phyloP scores from a whole-genome alignment of 208 protist species.

The Wallacemonas sp. region DNA sequence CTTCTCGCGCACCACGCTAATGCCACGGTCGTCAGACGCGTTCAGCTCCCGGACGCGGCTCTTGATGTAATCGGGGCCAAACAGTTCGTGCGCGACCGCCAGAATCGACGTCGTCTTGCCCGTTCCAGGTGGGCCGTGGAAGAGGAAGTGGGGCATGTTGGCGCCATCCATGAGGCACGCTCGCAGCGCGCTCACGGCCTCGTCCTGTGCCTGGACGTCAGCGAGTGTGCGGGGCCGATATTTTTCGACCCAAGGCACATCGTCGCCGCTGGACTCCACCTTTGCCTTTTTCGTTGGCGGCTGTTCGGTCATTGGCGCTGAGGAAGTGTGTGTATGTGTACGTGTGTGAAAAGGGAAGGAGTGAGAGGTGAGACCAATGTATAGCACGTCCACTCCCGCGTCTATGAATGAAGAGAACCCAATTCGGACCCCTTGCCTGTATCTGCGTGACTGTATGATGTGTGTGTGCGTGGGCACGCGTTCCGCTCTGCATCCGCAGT shows the following conservation, averaged over 20 bases:
- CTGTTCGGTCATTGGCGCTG: constrained; percentile 19
- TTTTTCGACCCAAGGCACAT: constrained; percentile 90
- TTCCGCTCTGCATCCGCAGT: no score
- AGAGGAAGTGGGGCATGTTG: constrained; percentile 99
- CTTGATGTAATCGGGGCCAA: constrained; percentile 91
- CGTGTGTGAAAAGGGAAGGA: no score
- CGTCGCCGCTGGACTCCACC: constrained; percentile 16
- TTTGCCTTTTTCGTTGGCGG: constrained; percentile 30
- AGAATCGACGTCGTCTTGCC: constrained; percentile 99
- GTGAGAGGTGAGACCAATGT: no score
- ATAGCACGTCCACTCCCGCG: no score
- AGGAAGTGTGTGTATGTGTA: no score
- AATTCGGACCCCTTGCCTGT: no score
- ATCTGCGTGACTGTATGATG: no score
- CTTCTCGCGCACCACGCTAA: constrained; percentile 98
- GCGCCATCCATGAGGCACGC: constrained; percentile 77
- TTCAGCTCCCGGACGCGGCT: constrained; percentile 99
- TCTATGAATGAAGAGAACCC: no score
- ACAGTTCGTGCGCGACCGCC: constrained; percentile 97
- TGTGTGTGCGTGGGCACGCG: no score
- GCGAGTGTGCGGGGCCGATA: constrained; percentile 93
- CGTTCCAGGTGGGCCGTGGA: constrained; percentile 98
- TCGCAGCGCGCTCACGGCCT: constrained; percentile 93
- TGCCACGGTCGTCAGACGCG: constrained; percentile 99
- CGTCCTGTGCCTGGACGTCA: constrained; percentile 96